Conservation (phyloP, 441 rosid species). For the Populus trichocarpa region DNA sequence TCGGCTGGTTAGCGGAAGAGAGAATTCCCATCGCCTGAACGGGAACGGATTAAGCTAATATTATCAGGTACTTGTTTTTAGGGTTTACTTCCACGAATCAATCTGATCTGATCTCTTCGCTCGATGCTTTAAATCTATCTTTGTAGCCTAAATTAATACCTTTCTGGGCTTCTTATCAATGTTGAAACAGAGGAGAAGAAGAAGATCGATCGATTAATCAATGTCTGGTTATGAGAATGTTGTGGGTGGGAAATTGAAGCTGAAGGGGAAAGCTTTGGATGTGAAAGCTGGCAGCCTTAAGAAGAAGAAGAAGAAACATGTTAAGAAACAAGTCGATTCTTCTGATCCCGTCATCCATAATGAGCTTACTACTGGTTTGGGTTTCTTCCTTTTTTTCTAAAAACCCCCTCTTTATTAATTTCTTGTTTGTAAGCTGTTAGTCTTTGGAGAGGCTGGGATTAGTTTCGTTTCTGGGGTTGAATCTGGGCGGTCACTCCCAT, state of each 20-base stretch:
- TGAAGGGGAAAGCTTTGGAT: constrained; percentile 89
- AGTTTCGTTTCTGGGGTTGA: too few species aligned
- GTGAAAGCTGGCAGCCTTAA: constrained; percentile 82
- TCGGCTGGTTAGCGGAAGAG: background rate
- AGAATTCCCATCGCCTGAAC: background rate
- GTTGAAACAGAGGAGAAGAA: background rate
- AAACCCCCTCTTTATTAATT: background rate
- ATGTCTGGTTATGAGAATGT: constrained; percentile 81
- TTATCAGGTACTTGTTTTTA: background rate
- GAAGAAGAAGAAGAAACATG: constrained; percentile 71
- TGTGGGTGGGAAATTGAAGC: constrained; percentile 84
- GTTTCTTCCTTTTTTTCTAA: too few species aligned
- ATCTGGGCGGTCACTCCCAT: background rate
- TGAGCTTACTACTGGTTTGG: constrained; percentile 25
- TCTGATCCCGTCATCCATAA: constrained; percentile 32
- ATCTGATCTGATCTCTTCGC: too few species aligned
- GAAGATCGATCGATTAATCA: background rate
- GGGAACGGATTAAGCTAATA: background rate
- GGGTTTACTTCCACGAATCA: too few species aligned
- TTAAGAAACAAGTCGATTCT: constrained; percentile 32
- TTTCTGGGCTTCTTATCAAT: background rate
- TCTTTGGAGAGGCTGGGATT: background rate
- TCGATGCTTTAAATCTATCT: too few species aligned
- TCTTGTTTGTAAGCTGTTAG: too few species aligned
- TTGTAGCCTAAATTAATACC: too few species aligned